These are phyloP conservation scores for Rhododendron vialii DNA, from an alignment of 148 eudicot species.

Conservation along the genomic window DNA sequence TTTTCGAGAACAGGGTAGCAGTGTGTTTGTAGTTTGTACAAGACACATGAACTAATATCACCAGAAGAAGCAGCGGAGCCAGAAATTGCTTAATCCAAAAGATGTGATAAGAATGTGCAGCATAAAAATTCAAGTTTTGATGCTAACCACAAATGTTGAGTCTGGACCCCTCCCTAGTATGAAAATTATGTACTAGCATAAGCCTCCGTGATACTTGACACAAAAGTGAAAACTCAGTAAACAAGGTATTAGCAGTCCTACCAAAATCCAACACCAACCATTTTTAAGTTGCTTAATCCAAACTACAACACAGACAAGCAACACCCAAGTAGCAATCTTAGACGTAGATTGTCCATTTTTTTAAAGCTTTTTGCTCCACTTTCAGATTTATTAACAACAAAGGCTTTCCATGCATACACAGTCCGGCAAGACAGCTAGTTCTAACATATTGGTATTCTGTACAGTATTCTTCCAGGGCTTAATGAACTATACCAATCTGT, in stretches of 20 bases:
- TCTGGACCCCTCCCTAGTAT: neutral
- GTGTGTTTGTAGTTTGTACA: neutral
- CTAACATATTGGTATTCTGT: neutral
- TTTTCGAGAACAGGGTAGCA: neutral
- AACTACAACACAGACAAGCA: neutral
- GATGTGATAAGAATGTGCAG: neutral
- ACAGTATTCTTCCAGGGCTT: neutral
- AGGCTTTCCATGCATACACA: neutral
- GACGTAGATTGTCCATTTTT: neutral
- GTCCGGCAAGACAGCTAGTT: neutral
- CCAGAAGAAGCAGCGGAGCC: neutral
- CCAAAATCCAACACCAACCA: neutral
- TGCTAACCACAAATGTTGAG: neutral
- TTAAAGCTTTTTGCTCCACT: neutral
- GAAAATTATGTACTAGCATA: neutral
- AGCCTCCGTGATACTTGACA: neutral
- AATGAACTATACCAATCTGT: neutral
- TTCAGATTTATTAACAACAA: neutral
- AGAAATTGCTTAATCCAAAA: neutral
- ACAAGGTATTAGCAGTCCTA: neutral
- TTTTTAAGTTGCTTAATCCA: neutral
- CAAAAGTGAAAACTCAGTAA: neutral
- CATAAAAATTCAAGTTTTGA: neutral
- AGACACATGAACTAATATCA: neutral
- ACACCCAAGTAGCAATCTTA: neutral